Evolutionary conservation across 768 basidiomycete genomes (phyloP), one percentile per base, ranked within the genome.

Genomic region (Paxillus rubicundulus): DNA sequence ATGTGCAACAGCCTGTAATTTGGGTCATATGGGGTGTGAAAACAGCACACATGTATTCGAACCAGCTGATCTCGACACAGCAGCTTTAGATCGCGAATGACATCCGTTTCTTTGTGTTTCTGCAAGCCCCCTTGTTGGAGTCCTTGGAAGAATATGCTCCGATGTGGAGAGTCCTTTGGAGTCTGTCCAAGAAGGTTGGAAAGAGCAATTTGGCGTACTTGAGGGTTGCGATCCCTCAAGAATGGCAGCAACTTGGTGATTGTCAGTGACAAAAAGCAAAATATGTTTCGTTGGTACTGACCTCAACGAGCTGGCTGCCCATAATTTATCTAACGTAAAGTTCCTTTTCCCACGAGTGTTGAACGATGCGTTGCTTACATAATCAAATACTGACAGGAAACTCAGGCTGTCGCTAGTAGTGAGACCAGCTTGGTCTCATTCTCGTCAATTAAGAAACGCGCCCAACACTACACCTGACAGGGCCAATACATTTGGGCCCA

Each of bases 21-120:
- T 9, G 47, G 20, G 54, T 58, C 48, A 63, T 52, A 66, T 44
- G 62, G 56, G 43, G 38, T 40, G 33, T 50, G 28, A 37, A 37
- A 54, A 24, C 1, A 36, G 40, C 30, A 34, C 47, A 66, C 80
- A 45, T 58, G 88, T n/a, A 28, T 4, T 40, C 65, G 33, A 59
- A 67, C 94, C 47, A 92, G 78, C 66, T 92, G 89, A 70, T 98
- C 96, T 58, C 90, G 73, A 69, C 95, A 98, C 43, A 98, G 72
- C 0, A 89, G 65, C 65, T 93, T 95, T 56, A 98, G 64, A 73
- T 96, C 91, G 42, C 84, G 76, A 48, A 96, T 82, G 33, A 85
- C 59, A 55, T 85, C 80, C 49, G 78, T 84, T 54, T 89, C 90
- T 60, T 81, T 80, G 34, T 72, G 62, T 50, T 80, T 75, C 58